Percentiles rank a stretch among this genome's conserved stretches.
Evolutionary conservation across 495 filamentous ascomycete genomes (phyloP).

Genomic region (Melanomma pulvis-pyrius): DNA sequence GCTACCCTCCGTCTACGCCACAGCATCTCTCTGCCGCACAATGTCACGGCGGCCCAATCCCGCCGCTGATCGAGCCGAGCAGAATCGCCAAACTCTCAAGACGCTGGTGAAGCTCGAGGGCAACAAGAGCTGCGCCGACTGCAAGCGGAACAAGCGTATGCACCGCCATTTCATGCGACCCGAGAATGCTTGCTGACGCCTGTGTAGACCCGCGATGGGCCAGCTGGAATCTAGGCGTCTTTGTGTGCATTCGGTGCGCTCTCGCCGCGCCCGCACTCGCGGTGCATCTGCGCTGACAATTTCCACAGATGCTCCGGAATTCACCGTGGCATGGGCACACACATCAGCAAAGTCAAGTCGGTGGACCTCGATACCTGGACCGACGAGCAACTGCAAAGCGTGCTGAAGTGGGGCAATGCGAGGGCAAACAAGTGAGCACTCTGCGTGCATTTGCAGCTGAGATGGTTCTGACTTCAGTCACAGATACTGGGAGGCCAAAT

Average conservation of each 20-base stretch:
- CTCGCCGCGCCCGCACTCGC: conserved; percentile 4
- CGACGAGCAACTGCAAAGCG: conserved; percentile 91
- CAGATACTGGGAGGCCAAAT: conserved; percentile 93
- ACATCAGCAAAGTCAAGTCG: conserved; percentile 96
- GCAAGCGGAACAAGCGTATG: conserved; percentile 97
- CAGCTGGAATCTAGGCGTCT: conserved; percentile 72
- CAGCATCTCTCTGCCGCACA: conserved; percentile 20
- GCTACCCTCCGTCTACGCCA: background rate
- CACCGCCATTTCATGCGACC: conserved; percentile 16
- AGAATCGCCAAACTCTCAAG: conserved; percentile 90
- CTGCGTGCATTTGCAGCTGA: background rate
- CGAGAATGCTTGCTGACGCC: conserved; percentile 7
- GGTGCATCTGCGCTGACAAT: conserved; percentile 9
- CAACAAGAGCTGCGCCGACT: conserved; percentile 97
- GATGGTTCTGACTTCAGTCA: conserved; percentile 12
- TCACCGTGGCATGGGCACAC: conserved; percentile 97
- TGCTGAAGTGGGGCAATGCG: conserved; percentile 91
- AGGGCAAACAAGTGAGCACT: conserved; percentile 82
- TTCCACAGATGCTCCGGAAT: conserved; percentile 79
- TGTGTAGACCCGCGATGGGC: conserved; percentile 93
- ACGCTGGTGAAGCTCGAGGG: conserved; percentile 84
- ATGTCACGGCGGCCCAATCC: conserved; percentile 93
- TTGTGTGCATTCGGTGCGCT: conserved; percentile 82
- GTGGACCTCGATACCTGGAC: conserved; percentile 98
- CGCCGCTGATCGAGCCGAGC: conserved; percentile 79